Evolutionary conservation across 768 basidiomycete genomes (phyloP).

Genomic region (Clitopilus hobsonii): DNA sequence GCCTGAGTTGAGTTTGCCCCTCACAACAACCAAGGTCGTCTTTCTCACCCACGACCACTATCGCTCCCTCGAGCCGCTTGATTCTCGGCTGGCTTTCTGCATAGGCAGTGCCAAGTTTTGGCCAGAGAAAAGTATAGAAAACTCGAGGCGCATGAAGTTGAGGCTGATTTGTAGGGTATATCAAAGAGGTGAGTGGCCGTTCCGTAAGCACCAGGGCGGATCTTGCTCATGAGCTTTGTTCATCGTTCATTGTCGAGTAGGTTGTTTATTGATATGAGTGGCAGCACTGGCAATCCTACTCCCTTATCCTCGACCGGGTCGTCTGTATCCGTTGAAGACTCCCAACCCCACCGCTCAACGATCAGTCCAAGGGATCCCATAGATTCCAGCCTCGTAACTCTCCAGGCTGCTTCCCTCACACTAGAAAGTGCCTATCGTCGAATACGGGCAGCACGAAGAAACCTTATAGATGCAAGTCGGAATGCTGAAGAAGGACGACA

Average conservation of each 20-base stretch:
- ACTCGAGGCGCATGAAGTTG: not conserved
- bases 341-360: not conserved
- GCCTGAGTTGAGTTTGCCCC: not conserved
- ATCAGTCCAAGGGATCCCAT: not conserved
- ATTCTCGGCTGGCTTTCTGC: not conserved
- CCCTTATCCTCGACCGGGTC: too few species aligned
- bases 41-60: not conserved
- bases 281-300: not conserved
- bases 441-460: constrained; percentile 50
- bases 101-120: too few species aligned
- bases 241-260: not conserved
- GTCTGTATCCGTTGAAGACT: not conserved
- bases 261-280: not conserved
- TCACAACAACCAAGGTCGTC: constrained; percentile 4
- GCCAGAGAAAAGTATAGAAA: not conserved
- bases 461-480: constrained; percentile 40
- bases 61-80: not conserved
- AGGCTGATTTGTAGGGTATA: not conserved
- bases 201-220: not conserved
- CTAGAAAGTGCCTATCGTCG: constrained; percentile 52
- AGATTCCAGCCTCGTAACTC: constrained; percentile 5
- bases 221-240: not conserved
- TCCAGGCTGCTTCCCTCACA: constrained; percentile 48
- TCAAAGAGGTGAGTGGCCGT: not conserved
- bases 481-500: constrained; percentile 12